Evolutionary conservation across 2,329 filamentous ascomycete genomes (phyloP).

Genomic region (Diaporthe amygdali): DNA sequence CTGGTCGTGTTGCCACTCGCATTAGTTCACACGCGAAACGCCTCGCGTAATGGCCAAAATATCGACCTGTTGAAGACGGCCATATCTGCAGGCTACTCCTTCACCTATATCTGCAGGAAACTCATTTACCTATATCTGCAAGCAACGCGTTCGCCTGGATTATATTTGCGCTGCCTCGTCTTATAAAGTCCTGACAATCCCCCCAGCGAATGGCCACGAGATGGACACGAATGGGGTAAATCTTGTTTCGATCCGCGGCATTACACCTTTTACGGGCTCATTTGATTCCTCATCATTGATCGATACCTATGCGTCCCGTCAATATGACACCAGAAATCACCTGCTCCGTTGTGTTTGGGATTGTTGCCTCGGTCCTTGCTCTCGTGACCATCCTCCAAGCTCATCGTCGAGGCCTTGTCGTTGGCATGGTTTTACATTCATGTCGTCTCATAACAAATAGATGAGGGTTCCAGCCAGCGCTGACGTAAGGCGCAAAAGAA

Average conservation of each 20-base stretch:
- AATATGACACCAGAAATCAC: neutral
- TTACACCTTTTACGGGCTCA: rapidly evolving
- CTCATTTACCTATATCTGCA: neutral
- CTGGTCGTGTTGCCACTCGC: too few species aligned
- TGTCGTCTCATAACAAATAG: neutral
- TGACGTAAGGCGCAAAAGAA: neutral
- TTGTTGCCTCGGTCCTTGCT: neutral
- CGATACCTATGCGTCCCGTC: too few species aligned
- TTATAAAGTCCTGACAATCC: neutral
- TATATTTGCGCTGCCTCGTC: neutral
- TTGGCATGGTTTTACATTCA: neutral
- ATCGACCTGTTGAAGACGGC: too few species aligned
- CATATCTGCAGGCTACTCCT: too few species aligned
- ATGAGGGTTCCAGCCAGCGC: rapidly evolving
- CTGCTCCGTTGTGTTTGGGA: neutral
- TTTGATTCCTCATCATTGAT: neutral
- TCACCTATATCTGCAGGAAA: too few species aligned
- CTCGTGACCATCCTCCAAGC: neutral
- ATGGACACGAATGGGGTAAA: neutral
- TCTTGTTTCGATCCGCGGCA: neutral
- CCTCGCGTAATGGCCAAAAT: too few species aligned
- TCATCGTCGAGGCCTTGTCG: neutral
- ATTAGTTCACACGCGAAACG: too few species aligned
- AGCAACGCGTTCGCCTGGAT: rapidly evolving
- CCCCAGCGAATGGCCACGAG: neutral